Conservation (phyloP, 352 stramenopile species). For the Phytophthora rubi region DNA sequence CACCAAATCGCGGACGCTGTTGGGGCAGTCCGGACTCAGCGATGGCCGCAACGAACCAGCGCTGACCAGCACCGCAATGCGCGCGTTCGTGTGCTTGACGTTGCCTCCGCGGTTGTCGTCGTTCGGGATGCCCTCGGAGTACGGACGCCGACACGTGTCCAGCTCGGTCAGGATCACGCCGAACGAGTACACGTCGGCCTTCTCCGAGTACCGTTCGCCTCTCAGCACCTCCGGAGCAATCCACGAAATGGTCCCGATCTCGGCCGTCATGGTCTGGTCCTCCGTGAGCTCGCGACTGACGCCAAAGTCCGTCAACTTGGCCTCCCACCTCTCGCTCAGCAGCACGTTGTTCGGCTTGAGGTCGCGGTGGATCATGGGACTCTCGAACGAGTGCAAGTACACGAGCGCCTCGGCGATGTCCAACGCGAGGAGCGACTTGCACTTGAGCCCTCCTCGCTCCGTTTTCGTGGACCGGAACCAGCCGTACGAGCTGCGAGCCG, state of each 20-base stretch:
- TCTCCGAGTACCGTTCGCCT: conserved; percentile 66
- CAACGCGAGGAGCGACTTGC: conserved; percentile 50
- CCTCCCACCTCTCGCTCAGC: conserved; percentile 45
- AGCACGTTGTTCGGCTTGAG: conserved; percentile 64
- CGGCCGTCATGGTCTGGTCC: conserved; percentile 51
- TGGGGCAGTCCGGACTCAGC: conserved; percentile 53
- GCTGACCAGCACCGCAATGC: conserved; percentile 66
- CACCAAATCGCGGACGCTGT: conserved; percentile 48
- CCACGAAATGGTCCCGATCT: conserved; percentile 68
- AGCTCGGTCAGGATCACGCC: conserved; percentile 66
- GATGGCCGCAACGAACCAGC: conserved; percentile 51
- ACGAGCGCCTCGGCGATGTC: conserved; percentile 51
- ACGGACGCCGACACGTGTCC: conserved; percentile 52
- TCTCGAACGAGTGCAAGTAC: conserved; percentile 57
- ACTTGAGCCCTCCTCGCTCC: conserved; percentile 29
- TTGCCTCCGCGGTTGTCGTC: conserved; percentile 29
- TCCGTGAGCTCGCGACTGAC: conserved; percentile 47
- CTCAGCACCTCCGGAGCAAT: conserved; percentile 75
- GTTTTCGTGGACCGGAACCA: conserved; percentile 40
- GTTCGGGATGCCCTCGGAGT: conserved; percentile 39
- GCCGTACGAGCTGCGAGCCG: conserved; percentile 30
- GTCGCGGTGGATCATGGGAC: conserved; percentile 62
- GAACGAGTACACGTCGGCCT: conserved; percentile 81
- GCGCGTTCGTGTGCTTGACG: conserved; percentile 46
- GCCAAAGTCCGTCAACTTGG: conserved; percentile 70